Conservation (phyloP, 2,329 filamentous ascomycete species). For the Dryadomyces quercus-mongolicae region DNA sequence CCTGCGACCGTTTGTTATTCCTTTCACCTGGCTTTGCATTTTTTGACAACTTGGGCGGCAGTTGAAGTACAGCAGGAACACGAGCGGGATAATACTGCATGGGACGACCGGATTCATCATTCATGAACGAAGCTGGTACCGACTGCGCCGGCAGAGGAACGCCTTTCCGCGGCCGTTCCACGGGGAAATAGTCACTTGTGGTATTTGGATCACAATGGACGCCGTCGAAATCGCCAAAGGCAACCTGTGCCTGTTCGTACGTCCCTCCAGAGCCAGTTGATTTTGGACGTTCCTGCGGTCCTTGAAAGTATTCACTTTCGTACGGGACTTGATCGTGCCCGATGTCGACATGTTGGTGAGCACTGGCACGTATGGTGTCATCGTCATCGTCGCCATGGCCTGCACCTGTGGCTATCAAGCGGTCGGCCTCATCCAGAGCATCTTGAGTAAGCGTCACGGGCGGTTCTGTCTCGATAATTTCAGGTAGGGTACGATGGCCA, state of each 20-base stretch:
- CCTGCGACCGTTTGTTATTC: constrained; percentile 61
- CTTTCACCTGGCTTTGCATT: constrained; percentile 50
- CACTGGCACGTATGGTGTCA: constrained; percentile 21
- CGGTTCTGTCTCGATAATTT: constrained; percentile 44
- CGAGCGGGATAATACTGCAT: constrained; percentile 96
- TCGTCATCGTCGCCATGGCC: constrained; percentile 25
- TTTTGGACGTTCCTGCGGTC: constrained; percentile 24
- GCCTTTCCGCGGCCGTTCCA: background rate
- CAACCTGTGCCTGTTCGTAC: constrained; percentile 49
- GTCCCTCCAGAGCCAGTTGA: constrained; percentile 48
- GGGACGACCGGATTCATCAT: constrained; percentile 55
- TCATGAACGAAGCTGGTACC: constrained; percentile 45
- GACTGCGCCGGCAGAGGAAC: constrained; percentile 14
- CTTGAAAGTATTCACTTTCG: background rate
- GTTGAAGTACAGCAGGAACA: constrained; percentile 84
- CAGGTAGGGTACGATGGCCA: constrained; percentile 37
- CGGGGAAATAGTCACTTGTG: constrained; percentile 5
- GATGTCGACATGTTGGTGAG: constrained; percentile 23
- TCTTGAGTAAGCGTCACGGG: constrained; percentile 35
- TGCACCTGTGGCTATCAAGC: constrained; percentile 18
- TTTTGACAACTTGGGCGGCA: constrained; percentile 78
- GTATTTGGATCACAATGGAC: constrained; percentile 56
- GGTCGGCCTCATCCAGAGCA: constrained; percentile 43
- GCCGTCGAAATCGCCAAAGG: constrained; percentile 74
- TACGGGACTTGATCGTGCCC: constrained; percentile 1